Base-by-base conservation (phyloP, 495 filamentous ascomycete genomes). In the Trichoderma reesei region DNA sequence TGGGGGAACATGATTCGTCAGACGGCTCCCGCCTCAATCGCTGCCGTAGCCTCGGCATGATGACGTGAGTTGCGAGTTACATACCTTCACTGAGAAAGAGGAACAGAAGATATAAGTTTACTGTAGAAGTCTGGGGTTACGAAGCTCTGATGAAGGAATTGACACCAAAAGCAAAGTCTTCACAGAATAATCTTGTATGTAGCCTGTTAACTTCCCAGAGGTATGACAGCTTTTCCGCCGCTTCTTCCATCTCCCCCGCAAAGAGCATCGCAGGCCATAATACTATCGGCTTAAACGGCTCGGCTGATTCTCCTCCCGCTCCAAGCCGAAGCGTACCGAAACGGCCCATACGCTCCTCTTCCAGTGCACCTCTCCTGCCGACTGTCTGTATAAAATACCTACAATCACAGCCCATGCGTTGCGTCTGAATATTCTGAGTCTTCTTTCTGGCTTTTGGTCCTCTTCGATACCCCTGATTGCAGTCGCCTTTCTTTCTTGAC, bases 281-380 rank as follows among this genome's bases (percentile, higher is more conserved):
- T 56, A 10, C 8, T 56, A 31, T 16, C 9, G 51, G 51, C 51
- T 56, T 34, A 56, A 56, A 56, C 59, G 59, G 59, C 59, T 41
- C 59, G 59, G 36, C 34, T 20, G 18, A 38, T 38, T 41, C 54
- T 59, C 36, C 36, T 37, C 61, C 61, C 61, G 61, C 39, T 46
- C 61, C 48, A 63, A 63, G 61, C 61, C 61, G 61, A 63, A 31
- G 41, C 61, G 41, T 41, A 63, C 61, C 61, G 61, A 46, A 46
- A 26, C 41, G 61, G 61, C 61, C 39, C 41, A 44, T 16, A 34
- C 20, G 31, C 61, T 44, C 37, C 38, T 44, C 14, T 31, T 20
- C 37, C 26, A 26, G 1, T 26, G 61, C 7, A 3, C 36, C 11
- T 39, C 10, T 20, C 18, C 16, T 61, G 36, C 39, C 36, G 36